Evolutionary conservation across 2,329 filamentous ascomycete species (phyloP).

Genomic region (Dothiorella sarmentorum): DNA sequence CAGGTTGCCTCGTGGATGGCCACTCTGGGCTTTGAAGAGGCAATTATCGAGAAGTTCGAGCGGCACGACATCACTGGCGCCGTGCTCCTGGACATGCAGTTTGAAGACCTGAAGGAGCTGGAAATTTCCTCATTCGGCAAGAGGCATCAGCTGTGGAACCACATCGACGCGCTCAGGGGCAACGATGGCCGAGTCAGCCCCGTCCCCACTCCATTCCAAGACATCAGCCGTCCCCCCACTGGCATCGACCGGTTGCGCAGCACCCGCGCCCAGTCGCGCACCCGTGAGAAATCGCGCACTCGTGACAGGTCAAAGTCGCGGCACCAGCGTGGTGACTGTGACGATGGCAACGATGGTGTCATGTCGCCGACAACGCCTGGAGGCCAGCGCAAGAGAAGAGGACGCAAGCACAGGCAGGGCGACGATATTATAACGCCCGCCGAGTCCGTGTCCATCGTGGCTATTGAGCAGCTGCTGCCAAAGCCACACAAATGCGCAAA

Average conservation of each 20-base stretch:
- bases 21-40: slow-evolving; percentile 72
- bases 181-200: slow-evolving; percentile 42
- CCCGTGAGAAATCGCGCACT: slow-evolving; percentile 35
- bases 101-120: slow-evolving; percentile 80
- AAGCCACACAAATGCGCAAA: slow-evolving; percentile 82
- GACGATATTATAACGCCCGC: slow-evolving; percentile 71
- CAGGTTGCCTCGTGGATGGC: slow-evolving; percentile 86
- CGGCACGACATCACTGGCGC: slow-evolving; percentile 89
- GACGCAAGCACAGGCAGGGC: slow-evolving; percentile 37
- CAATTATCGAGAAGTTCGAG: slow-evolving; percentile 78
- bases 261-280: slow-evolving; percentile 35
- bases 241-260: slow-evolving; percentile 24
- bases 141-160: slow-evolving; percentile 73
- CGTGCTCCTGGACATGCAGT: slow-evolving; percentile 85
- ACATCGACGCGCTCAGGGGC: slow-evolving; percentile 66
- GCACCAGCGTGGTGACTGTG: slow-evolving; percentile 13
- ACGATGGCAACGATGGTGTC: slow-evolving; percentile 25
- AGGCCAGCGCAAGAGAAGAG: slow-evolving; percentile 36
- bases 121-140: slow-evolving; percentile 79
- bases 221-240: slow-evolving; percentile 45
- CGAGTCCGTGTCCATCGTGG: slow-evolving; percentile 86
- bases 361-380: slow-evolving; percentile 33
- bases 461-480: slow-evolving; percentile 83
- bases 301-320: slow-evolving; percentile 36
- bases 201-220: slow-evolving; percentile 47